Conservation (phyloP, 2,329 filamentous ascomycete species). For the Stylonectria norvegica region DNA sequence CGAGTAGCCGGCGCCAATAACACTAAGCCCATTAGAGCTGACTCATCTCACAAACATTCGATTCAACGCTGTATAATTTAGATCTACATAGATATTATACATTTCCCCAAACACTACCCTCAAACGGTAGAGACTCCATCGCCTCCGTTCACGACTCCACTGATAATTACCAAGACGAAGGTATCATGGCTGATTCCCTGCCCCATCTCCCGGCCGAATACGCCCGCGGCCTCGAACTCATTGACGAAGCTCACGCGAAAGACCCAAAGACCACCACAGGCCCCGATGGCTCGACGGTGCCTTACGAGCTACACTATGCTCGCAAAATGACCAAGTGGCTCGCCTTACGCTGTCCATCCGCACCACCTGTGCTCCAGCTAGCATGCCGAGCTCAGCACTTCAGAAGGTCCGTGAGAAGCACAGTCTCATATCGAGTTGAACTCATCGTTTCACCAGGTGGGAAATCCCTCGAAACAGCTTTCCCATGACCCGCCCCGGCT, state of each 20-base stretch:
- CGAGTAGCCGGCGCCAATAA: slow-evolving; percentile 16
- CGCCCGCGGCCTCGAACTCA: slow-evolving; percentile 57
- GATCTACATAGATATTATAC: not conserved
- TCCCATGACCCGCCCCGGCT: slow-evolving; percentile 71
- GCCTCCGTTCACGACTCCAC: not conserved
- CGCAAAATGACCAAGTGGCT: slow-evolving; percentile 76
- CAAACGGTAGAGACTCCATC: too few relatives aligned
- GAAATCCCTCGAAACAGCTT: slow-evolving; percentile 72
- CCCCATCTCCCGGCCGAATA: slow-evolving; percentile 40
- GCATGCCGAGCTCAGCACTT: slow-evolving; percentile 85
- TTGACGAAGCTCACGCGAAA: slow-evolving; percentile 60
- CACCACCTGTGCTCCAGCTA: slow-evolving; percentile 65
- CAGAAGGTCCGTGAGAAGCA: slow-evolving; percentile 47
- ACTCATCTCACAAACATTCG: slow-evolving; percentile 23
- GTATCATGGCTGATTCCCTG: slow-evolving; percentile 19
- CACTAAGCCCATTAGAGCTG: slow-evolving; percentile 16
- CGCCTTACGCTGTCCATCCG: slow-evolving; percentile 52
- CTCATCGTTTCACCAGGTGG: slow-evolving; percentile 54
- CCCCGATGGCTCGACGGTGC: slow-evolving; percentile 44
- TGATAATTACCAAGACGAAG: not conserved
- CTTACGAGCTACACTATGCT: slow-evolving; percentile 82
- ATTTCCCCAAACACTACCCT: not conserved
- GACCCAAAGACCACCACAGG: slow-evolving; percentile 39
- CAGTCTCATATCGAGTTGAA: not conserved
- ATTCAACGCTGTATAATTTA: not conserved